Conservation (phyloP, 148 eudicot genomes). For the Heliosperma pusillum region DNA sequence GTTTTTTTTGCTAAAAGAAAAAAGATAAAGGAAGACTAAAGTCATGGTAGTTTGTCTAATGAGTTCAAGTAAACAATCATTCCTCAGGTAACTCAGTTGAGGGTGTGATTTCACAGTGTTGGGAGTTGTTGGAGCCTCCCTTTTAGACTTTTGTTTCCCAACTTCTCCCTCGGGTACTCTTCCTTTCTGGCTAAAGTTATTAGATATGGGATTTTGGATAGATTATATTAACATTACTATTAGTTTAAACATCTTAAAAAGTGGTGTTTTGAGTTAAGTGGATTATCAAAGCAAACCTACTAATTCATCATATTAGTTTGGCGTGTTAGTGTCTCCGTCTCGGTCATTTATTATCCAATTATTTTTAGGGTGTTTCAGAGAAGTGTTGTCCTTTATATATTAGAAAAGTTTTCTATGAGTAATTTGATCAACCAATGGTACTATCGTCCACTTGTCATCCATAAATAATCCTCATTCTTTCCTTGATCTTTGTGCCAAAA, state of each 20-base stretch:
- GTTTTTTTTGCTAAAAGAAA: background rate
- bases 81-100: slow-evolving; percentile 20
- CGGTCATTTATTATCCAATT: too few species aligned
- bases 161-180: slow-evolving; percentile 15
- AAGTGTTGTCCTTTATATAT: too few species aligned
- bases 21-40: background rate
- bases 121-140: slow-evolving; percentile 38
- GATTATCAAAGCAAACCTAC: slow-evolving; percentile 5
- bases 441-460: too few species aligned
- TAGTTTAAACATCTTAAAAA: background rate
- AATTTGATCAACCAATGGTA: too few species aligned
- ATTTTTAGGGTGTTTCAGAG: too few species aligned
- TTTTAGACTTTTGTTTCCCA: slow-evolving; percentile 26
- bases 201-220: slow-evolving; percentile 4
- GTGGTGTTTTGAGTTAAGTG: background rate
- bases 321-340: too few species aligned
- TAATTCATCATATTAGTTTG: too few species aligned
- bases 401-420: too few species aligned
- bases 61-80: slow-evolving; percentile 23
- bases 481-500: too few species aligned
- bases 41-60: slow-evolving; percentile 9
- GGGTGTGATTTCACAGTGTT: slow-evolving; percentile 7
- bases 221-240: background rate
- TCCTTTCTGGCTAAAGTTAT: slow-evolving; percentile 3
- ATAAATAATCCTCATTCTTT: too few species aligned